Conservation (phyloP, 163 green algal species). For the Trebouxia gelatinosa region DNA sequence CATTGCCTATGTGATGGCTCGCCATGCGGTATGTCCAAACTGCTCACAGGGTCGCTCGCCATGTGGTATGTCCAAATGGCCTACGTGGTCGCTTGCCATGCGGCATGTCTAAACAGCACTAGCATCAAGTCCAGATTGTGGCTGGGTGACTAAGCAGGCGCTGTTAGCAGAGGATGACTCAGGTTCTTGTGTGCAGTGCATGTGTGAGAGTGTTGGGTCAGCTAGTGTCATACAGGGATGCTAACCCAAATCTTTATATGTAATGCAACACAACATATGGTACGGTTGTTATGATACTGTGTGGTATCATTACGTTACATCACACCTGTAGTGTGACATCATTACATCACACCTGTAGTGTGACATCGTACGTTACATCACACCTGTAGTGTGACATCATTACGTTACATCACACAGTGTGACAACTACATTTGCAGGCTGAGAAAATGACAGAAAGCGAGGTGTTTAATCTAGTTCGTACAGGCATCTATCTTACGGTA, state of each 20-base stretch:
- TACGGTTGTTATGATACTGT: not conserved
- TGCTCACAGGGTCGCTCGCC: conserved; percentile 30
- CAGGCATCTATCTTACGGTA: conserved; percentile 36
- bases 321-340: not conserved
- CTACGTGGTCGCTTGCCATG: conserved; percentile 30
- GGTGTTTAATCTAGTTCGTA: conserved; percentile 33
- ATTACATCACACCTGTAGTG: not conserved
- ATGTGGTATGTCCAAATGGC: not conserved
- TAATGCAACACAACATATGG: not conserved
- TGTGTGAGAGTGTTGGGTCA: not conserved
- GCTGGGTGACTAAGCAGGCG: too few relatives aligned
- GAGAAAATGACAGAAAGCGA: conserved; percentile 32
- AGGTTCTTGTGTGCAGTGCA: not conserved
- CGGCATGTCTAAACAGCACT: not conserved
- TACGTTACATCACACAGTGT: not conserved
- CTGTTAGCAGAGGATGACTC: not conserved
- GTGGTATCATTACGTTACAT: not conserved
- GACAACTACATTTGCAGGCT: conserved; percentile 26
- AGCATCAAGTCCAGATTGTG: too few relatives aligned
- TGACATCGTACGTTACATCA: not conserved
- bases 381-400: not conserved
- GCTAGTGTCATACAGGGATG: not conserved
- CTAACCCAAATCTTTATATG: not conserved
- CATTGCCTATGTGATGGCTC: conserved; percentile 75
- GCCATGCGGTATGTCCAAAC: conserved; percentile 52